phyloP scores from a whole-genome alignment of 2,329 filamentous ascomycete species.

The Monilinia polystroma region DNA sequence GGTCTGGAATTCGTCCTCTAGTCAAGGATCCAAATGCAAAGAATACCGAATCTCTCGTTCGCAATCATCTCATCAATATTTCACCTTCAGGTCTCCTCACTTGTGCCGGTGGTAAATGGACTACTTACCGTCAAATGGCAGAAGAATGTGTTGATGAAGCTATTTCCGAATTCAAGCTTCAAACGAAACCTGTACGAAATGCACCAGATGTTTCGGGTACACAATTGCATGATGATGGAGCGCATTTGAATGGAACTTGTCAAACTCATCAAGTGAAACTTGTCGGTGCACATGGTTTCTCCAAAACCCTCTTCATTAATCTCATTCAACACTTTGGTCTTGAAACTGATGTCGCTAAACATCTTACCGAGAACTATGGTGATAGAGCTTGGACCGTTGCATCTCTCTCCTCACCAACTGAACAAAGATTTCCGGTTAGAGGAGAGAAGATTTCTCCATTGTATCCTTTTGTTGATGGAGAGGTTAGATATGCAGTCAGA shows the following conservation, averaged over 20 bases:
- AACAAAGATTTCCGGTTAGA: conserved; percentile 76
- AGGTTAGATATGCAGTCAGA: conserved; percentile 81
- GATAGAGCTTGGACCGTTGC: conserved; percentile 92
- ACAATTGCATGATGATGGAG: conserved; percentile 67
- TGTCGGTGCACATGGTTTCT: conserved; percentile 82
- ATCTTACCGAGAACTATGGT: conserved; percentile 83
- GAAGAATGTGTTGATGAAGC: conserved; percentile 85
- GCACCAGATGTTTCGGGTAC: conserved; percentile 69
- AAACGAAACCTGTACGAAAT: conserved; percentile 55
- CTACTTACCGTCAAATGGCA: conserved; percentile 89
- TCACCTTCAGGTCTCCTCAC: conserved; percentile 80
- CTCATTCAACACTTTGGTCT: conserved; percentile 90
- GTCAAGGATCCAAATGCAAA: conserved; percentile 83
- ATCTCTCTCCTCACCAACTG: conserved; percentile 72
- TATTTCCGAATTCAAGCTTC: conserved; percentile 65
- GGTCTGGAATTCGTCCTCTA: conserved; percentile 83
- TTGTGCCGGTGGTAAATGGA: conserved; percentile 89
- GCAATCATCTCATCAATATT: conserved; percentile 79
- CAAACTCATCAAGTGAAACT: conserved; percentile 82
- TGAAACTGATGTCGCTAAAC: conserved; percentile 88
- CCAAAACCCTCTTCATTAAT: conserved; percentile 90
- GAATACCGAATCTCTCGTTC: conserved; percentile 83
- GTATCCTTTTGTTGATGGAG: conserved; percentile 90
- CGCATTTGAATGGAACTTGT: conserved; percentile 69
- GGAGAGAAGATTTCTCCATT: conserved; percentile 76